phyloP scores from a whole-genome alignment of 805 yeast genomes.

The Candida takata region DNA sequence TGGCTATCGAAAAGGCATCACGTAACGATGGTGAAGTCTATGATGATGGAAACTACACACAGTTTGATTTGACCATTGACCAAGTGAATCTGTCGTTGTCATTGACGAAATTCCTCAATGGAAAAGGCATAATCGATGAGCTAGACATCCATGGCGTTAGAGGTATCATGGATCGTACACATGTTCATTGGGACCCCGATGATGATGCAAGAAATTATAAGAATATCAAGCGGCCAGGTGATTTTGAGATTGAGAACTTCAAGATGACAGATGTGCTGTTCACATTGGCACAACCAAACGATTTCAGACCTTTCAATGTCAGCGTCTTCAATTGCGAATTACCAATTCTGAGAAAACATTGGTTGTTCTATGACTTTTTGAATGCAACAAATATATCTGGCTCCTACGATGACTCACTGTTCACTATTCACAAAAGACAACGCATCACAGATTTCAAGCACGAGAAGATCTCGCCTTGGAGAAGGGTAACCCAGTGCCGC shows the following conservation, averaged over 20 bases:
- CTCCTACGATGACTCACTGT: constrained; percentile 85
- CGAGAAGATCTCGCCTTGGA: constrained; percentile 34
- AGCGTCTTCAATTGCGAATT: constrained; percentile 84
- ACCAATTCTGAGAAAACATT: constrained; percentile 76
- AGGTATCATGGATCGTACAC: constrained; percentile 89
- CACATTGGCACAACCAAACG: constrained; percentile 73
- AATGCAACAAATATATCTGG: constrained; percentile 86
- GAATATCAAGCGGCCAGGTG: constrained; percentile 73
- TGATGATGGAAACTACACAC: constrained; percentile 95
- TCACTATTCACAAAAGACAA: constrained; percentile 82
- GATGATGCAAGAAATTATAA: constrained; percentile 80
- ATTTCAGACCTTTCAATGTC: constrained; percentile 76
- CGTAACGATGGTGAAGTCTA: constrained; percentile 23
- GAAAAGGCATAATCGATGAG: constrained; percentile 78
- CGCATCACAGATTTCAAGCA: constrained; percentile 39
- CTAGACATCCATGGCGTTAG: constrained; percentile 78
- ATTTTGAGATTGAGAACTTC: constrained; percentile 83
- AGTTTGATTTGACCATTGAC: constrained; percentile 86
- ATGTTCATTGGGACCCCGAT: constrained; percentile 72
- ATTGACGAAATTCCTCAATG: constrained; percentile 81
- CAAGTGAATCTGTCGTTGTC: constrained; percentile 76
- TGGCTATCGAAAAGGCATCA: constrained; percentile 49
- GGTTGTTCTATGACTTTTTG: constrained; percentile 84
- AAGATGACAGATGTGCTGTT: constrained; percentile 80
- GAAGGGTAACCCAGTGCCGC: constrained; percentile 66